Percentiles rank a stretch among this genome's conserved stretches.
Conservation (phyloP, 176 grass and related monocot species). For the Chrysopogon serrulatus region DNA sequence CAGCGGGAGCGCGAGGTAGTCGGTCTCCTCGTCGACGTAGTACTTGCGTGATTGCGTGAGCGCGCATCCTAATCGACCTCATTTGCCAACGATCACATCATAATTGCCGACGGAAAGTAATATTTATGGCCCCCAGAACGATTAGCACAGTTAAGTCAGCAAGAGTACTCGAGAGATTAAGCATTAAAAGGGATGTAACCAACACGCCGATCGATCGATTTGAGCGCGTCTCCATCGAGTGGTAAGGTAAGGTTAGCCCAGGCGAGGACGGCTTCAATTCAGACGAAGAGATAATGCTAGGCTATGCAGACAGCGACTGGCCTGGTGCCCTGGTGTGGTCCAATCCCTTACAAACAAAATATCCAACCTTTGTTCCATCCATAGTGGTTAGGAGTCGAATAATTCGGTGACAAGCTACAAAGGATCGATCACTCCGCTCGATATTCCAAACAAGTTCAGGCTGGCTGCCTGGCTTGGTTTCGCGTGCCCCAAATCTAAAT, state of each 20-base stretch:
- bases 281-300: slow-evolving; percentile 1
- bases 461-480: background rate
- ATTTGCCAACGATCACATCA: background rate
- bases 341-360: background rate
- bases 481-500: background rate
- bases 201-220: background rate
- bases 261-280: background rate
- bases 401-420: background rate
- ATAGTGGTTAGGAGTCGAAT: background rate
- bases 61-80: background rate
- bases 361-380: background rate
- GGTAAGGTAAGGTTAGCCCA: background rate
- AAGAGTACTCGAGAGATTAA: background rate
- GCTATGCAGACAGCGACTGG: background rate
- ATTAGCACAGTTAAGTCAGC: background rate
- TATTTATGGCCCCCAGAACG: background rate
- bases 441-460: background rate
- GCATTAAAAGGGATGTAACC: background rate
- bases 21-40: background rate
- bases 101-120: background rate
- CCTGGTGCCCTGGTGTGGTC: background rate
- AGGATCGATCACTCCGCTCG: slow-evolving; percentile 12
- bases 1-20: background rate
- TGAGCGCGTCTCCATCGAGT: background rate
- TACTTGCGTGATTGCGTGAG: background rate